Evolutionary conservation across 768 basidiomycete genomes (phyloP).

Genomic region (Arthromyces matolae): DNA sequence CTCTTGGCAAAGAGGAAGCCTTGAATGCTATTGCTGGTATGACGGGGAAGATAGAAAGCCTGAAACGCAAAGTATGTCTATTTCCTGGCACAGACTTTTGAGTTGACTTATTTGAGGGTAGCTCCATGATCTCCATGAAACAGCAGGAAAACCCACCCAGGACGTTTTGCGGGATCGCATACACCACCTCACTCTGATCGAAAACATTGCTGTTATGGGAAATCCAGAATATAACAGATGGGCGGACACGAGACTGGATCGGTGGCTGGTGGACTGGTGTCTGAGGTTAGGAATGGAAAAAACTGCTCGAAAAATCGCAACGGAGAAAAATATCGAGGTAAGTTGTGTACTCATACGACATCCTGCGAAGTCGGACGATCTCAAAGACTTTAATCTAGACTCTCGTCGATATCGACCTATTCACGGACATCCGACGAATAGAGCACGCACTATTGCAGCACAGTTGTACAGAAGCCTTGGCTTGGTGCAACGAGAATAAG

Average conservation of each 20-base stretch:
- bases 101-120: slow-evolving; percentile 17
- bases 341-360: slow-evolving; percentile 20
- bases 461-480: slow-evolving; percentile 84
- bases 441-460: slow-evolving; percentile 72
- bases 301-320: slow-evolving; percentile 74
- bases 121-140: slow-evolving; percentile 48
- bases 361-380: background rate
- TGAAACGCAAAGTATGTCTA: slow-evolving; percentile 83
- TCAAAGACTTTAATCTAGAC: no score
- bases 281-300: slow-evolving; percentile 74
- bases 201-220: slow-evolving; percentile 48
- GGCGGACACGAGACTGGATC: slow-evolving; percentile 76
- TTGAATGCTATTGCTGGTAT: slow-evolving; percentile 66
- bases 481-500: slow-evolving; percentile 97
- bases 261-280: slow-evolving; percentile 94
- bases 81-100: background rate
- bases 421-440: slow-evolving; percentile 84
- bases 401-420: slow-evolving; percentile 88
- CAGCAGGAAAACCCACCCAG: slow-evolving; percentile 55
- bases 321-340: slow-evolving; percentile 78
- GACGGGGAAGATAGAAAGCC: slow-evolving; percentile 69
- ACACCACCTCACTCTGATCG: slow-evolving; percentile 63
- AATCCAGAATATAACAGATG: slow-evolving; percentile 66
- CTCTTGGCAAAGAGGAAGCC: slow-evolving; percentile 45
- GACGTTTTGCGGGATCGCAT: slow-evolving; percentile 73